Evolutionary conservation across 2,329 filamentous ascomycete species (phyloP), one percentile per base, ranked within the genome.

Genomic region (Cladosporium sp.): DNA sequence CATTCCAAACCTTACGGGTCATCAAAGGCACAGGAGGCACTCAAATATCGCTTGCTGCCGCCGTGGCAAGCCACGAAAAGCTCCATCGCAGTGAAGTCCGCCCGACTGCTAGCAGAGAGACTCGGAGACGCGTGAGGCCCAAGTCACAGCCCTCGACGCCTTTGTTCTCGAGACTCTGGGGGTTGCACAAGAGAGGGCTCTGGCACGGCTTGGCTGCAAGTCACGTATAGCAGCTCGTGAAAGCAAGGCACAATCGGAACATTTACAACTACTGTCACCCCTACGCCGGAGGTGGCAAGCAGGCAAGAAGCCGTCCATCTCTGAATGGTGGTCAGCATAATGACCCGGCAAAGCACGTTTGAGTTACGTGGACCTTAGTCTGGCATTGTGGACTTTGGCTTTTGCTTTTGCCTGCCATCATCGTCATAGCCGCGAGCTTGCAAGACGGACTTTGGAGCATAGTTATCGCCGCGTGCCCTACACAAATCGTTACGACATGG

Each of bases 371-470:
- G 40, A n/a, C 40, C 40, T 3, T 5, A 16, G 33, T 35, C 33
- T 35, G 7, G 40, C 40, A 46, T 11, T 46, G 40, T 46, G 40
- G 40, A 21, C 40, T 23, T 21, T 21, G 40, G 10, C 40, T 46
- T 46, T 46, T 21, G 40, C n/a, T 23, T 44, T 44, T n/a, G 37
- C 37, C 18, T 44, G 40, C n/a, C 37, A 3, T 5, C 49, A 55
- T 33, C 52, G 52, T 55, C 52, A 55, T 55, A 10, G 49, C 23
- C 49, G 21, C 7, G 10, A 46, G 40, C 55, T 31, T 57, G 56
- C 56, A 35, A 35, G 33, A 21, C 56, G 56, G 56, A 59, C 56
- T 59, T 59, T 40, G 33, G 10, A 59, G 21, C 56, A n/a, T 59
- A 26, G 23, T 26, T 26, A 59, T 40, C 56, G 37, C 56, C 56